phyloP scores from a whole-genome alignment of 2,329 filamentous ascomycete species.

The Calonectria honghensis region DNA sequence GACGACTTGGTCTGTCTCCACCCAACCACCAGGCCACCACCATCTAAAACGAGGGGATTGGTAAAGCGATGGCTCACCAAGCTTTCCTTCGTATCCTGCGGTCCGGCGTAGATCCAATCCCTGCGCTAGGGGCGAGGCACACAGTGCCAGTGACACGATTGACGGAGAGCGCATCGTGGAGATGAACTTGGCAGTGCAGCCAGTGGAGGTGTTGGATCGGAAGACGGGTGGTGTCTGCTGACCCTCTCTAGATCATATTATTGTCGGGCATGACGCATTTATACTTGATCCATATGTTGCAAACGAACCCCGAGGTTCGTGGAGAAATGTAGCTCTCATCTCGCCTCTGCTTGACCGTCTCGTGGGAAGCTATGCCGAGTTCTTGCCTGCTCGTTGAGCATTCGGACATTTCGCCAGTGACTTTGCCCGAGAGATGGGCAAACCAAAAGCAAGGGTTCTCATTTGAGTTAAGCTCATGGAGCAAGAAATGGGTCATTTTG shows the following conservation, averaged over 20 bases:
- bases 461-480: neutral
- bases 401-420: neutral
- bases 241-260: neutral
- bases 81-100: neutral
- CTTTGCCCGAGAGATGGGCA: neutral
- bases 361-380: conserved; percentile 5
- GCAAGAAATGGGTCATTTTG: neutral
- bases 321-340: neutral
- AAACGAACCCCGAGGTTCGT: neutral
- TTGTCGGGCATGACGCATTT: neutral
- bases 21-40: conserved; percentile 21
- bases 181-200: neutral
- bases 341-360: neutral
- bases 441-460: neutral
- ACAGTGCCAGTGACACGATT: neutral
- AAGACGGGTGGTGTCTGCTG: neutral
- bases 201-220: neutral
- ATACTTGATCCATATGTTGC: neutral
- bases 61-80: conserved; percentile 7
- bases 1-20: neutral
- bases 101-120: neutral
- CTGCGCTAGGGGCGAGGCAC: neutral
- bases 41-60: conserved; percentile 10
- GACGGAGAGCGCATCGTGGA: neutral
- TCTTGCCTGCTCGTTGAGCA: too few relatives aligned